Evolutionary conservation across 2,329 filamentous ascomycete species (phyloP).

Genomic region (Zasmidium cellare): DNA sequence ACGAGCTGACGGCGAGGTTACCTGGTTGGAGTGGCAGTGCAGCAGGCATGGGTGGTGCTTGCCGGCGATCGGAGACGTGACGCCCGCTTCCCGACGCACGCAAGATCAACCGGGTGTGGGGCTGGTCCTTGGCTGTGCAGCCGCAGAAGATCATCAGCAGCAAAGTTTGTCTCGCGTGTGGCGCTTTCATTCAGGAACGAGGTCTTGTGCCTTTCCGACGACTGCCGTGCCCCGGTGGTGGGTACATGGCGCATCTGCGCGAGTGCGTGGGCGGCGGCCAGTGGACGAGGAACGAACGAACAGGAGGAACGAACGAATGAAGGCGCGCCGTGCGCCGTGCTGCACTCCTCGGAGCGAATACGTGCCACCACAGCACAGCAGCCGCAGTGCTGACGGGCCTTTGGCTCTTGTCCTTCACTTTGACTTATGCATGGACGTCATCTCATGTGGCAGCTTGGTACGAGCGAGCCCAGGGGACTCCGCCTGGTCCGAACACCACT

Average conservation of each 20-base stretch:
- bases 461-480: neutral
- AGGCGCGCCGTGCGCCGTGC: too few relatives aligned
- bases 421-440: too few relatives aligned
- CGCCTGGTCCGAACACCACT: neutral
- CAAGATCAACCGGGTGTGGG: neutral
- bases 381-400: neutral
- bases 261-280: too few relatives aligned
- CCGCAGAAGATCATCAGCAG: too few relatives aligned
- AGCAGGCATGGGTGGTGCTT: neutral
- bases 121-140: too few relatives aligned
- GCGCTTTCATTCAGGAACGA: neutral
- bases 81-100: neutral
- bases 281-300: too few relatives aligned
- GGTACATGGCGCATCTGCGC: too few relatives aligned
- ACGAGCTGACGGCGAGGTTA: neutral
- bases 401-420: too few relatives aligned
- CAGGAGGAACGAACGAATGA: too few relatives aligned
- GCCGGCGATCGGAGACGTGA: neutral
- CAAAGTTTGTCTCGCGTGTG: neutral
- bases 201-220: neutral
- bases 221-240: neutral
- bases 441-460: neutral
- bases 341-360: neutral
- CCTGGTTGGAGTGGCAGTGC: neutral
- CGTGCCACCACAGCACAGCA: neutral